These are phyloP conservation scores for Pseudogymnoascus sp. DNA, from an alignment of 2,329 filamentous ascomycete genomes.

Conservation along the genomic window DNA sequence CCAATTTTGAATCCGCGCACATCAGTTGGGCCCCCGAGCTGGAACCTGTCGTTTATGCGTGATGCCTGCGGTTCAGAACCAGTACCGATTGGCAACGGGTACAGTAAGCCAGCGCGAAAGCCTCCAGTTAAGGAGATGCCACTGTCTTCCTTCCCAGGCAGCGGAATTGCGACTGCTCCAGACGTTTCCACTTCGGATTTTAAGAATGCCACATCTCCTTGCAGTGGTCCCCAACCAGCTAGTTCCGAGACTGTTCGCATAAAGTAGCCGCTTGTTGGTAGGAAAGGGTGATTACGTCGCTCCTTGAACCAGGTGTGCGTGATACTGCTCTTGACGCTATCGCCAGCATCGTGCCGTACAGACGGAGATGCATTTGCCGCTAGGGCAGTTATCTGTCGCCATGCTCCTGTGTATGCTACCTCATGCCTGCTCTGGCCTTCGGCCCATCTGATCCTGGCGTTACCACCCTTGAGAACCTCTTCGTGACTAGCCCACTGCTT, in stretches of 20 bases:
- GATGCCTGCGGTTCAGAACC: conserved; percentile 51
- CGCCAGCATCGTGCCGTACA: conserved; percentile 76
- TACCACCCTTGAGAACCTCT: conserved; percentile 72
- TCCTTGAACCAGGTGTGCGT: conserved; percentile 76
- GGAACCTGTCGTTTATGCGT: conserved; percentile 87
- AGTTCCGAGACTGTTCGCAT: conserved; percentile 70
- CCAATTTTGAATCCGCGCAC: conserved; percentile 88
- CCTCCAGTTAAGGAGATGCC: conserved; percentile 78
- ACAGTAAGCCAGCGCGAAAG: conserved; percentile 72
- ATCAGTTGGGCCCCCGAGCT: conserved; percentile 88
- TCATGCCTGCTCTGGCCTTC: conserved; percentile 61
- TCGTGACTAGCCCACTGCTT: conserved; percentile 94
- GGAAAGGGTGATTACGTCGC: conserved; percentile 71
- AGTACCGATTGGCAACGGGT: conserved; percentile 63
- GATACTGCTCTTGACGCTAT: conserved; percentile 81
- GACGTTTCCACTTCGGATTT: conserved; percentile 84
- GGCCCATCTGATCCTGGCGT: conserved; percentile 68
- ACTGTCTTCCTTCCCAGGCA: conserved; percentile 58
- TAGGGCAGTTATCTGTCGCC: conserved; percentile 82
- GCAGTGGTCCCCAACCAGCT: conserved; percentile 76
- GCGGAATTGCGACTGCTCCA: conserved; percentile 62
- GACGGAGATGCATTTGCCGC: conserved; percentile 68
- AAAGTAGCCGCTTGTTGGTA: conserved; percentile 76
- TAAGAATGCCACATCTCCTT: conserved; percentile 86
- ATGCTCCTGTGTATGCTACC: conserved; percentile 69